Evolutionary conservation across 129 eudicot species (phyloP), one percentile per base, ranked within the genome.

Genomic region (Apium graveolens): DNA sequence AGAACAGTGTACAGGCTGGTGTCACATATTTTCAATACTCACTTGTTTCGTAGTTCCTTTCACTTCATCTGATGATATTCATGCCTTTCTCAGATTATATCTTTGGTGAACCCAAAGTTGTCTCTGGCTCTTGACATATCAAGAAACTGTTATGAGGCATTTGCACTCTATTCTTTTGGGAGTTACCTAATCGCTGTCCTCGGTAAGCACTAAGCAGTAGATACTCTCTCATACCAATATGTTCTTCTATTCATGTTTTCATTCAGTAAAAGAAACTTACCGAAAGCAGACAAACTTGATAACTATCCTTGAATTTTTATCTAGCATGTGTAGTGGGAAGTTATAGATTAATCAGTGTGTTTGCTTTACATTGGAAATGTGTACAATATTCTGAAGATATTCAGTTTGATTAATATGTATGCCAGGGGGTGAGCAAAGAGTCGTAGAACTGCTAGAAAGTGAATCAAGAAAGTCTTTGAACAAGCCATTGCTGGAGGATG

Each of bases 111-210:
- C 24, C 87, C 97, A 24, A 82, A 51, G 78, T 82, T 90, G 20
- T 89, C 96, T 62, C 89, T 91, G 57, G 97, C 90, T 43, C 90
- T 96, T 81, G 99, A 95, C 83, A 90, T 95, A 20, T 81, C 92
- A 60, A 86, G 99, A 79, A 95, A 90, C 76, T 91, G 99, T 86
- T 95, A 95, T n/a, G 99, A 95, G 86, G 94, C 97, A 62, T 90
- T 89, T 87, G 99, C 97, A 16, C 86, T 92, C 7, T 95, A 95
- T 81, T 87, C 97, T 11, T 95, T 95, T 74, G 99, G 97, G 32
- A 95, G 99, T 88, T 95, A 95, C 89, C 80, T 95, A 81, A 84
- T 95, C 85, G 97, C 97, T 65, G 90, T 96, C 83, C 96, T 95
- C 34, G 99, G 99, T 95, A 92, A 86, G 90, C 66, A 31, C 97